Base-by-base conservation (phyloP, 352 stramenopile genomes). In the Pythium rishiriense region DNA sequence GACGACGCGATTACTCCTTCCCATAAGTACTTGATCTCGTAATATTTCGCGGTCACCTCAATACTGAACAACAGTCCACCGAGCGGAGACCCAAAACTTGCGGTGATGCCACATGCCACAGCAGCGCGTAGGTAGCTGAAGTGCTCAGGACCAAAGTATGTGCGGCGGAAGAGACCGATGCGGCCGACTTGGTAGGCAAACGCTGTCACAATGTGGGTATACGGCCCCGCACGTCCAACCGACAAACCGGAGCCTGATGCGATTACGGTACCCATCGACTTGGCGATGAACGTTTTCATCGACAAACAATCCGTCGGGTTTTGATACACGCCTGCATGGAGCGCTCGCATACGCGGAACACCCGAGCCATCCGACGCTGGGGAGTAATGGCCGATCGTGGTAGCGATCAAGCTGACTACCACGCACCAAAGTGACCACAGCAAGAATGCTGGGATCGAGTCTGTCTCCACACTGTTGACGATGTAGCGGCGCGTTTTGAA, bases 21-120 rank as follows among this genome's bases (percentile, higher is more conserved):
- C 85, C 85, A 94, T 9, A 94, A 72, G 17, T 79, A 91, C 64
- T 89, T 90, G 69, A 95, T 91, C 61, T 91, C 83, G 66, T 94
- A 95, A 55, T 90, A 92, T 33, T 83, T 87, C 5, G 85, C 84
- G 3, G 85, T 93, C 29, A 95, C 87, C 69, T 95, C 87, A 29
- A 95, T 94, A 41, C 85, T 92, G 66, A 89, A 95, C 4, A 95
- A 64, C 11, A 95, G 78, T 7, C 86, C 85, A 8, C 86, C 86
- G 0, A 95, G 66, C 3, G 86, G 86, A 0, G 85, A 91, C 6
- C 86, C 86, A 45, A 95, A 95, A 43, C 81, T 91, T 24, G 86
- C 84, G 0, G 86, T 93, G 58, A 92, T 83, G 22, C 86, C 86
- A 59, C 80, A 90, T 0, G 86, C 86, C 24, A 93, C 79, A 21